These are phyloP conservation scores for Harrya chromipes DNA, from an alignment of 768 basidiomycete genomes.

Conservation along the genomic window DNA sequence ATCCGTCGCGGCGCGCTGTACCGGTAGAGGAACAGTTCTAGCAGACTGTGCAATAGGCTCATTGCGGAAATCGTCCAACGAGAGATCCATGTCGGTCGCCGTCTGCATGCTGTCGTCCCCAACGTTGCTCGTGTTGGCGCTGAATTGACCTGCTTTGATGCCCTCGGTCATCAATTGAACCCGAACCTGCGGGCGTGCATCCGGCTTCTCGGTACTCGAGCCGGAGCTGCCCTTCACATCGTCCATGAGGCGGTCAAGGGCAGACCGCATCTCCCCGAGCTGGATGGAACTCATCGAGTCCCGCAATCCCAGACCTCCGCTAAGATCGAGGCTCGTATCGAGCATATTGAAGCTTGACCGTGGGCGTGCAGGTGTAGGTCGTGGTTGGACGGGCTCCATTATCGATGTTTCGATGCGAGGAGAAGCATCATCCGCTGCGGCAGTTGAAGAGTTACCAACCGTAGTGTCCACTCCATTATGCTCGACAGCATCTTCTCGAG, in stretches of 20 bases:
- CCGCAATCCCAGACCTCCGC: slow-evolving; percentile 25
- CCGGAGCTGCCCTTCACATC: slow-evolving; percentile 43
- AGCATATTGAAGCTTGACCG: slow-evolving; percentile 16
- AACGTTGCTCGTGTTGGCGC: slow-evolving; percentile 34
- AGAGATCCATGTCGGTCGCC: slow-evolving; percentile 32
- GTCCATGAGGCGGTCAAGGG: slow-evolving; percentile 70
- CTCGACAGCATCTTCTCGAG: background rate
- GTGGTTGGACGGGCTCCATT: slow-evolving; percentile 6
- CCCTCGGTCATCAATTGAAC: slow-evolving; percentile 33
- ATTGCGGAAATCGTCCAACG: slow-evolving; percentile 24
- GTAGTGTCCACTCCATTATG: background rate
- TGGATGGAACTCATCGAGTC: slow-evolving; percentile 50
- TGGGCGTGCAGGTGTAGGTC: slow-evolving; percentile 4
- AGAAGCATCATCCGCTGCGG: background rate
- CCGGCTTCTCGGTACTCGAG: slow-evolving; percentile 23
- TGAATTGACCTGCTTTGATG: slow-evolving; percentile 30
- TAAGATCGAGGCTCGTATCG: slow-evolving; percentile 24
- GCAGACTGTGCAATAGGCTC: slow-evolving; percentile 9
- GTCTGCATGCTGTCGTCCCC: slow-evolving; percentile 30
- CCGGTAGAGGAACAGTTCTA: slow-evolving; percentile 23
- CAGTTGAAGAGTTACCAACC: background rate
- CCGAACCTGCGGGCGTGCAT: slow-evolving; percentile 13
- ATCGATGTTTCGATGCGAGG: background rate
- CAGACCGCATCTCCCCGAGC: slow-evolving; percentile 69
- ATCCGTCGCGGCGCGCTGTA: slow-evolving; percentile 54